Evolutionary conservation across 106 monocot species (phyloP), one percentile per base, ranked within the genome.

Genomic region (Dioscorea zingiberensis): DNA sequence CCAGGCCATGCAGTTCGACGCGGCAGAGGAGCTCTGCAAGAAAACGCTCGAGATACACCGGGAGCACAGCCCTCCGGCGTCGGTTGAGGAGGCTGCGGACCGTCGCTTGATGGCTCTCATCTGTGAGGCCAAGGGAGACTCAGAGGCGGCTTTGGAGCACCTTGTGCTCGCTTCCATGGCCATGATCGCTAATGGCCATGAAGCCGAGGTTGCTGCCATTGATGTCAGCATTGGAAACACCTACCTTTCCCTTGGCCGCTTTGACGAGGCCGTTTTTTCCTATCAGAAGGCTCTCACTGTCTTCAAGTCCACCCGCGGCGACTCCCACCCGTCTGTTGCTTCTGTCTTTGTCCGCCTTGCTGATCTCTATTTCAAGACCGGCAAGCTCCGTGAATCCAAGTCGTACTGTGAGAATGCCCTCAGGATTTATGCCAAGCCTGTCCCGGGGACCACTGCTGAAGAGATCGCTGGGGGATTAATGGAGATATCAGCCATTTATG

Each of bases 231-330:
- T 80, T 10, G 80, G 80, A 11, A 75, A 71, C 71, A 62, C 66
- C 47, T 80, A 80, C 65, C 75, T 75, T 2, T 64, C 66, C 18
- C 74, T 80, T 56, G 80, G 75, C 21, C 75, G 80, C 46, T 80
- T 80, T 25, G 80, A 80, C 56, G 80, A 80, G 48, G 74, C 80
- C 32, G 75, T 80, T 27, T 80, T 80, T 27, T 71, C 80, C 1
- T 80, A 80, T 60, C 80, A 80, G 62, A 80, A 80, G 71, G 74
- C 80, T 3, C 75, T 80, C 25, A 80, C 80, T n/a, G 75, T 80
- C 22, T 80, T 75, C 62, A 80, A 80, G 60, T 80, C 80, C 48
- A 71, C 71, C 32, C 70, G 54, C 27, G 80, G 75, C 1, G 80
- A 80, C 24, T 75, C 74, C 62, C 80, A 80, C 62, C 62, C 60